phyloP scores from a whole-genome alignment of 148 eudicot genomes.

The Rhododendron kiyosumense region DNA sequence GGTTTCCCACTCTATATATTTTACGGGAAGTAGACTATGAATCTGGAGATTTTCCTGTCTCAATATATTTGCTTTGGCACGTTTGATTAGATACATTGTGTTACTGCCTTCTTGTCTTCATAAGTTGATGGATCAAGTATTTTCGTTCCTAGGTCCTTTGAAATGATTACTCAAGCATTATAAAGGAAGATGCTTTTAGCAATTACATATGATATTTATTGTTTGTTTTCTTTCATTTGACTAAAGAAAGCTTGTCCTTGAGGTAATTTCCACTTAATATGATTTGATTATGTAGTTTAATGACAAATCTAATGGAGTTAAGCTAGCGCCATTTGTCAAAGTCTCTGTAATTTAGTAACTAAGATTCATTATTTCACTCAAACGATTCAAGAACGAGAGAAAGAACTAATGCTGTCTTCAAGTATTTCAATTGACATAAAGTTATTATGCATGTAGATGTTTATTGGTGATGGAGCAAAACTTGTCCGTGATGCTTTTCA shows the following conservation, averaged over 20 bases:
- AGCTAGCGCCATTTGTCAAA: neutral
- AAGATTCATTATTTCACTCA: neutral
- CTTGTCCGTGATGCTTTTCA: constrained; percentile 98
- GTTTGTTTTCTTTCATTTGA: neutral
- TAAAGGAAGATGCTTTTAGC: neutral
- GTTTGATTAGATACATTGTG: neutral
- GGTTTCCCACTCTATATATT: neutral
- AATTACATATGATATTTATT: neutral
- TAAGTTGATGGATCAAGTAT: constrained; percentile 5
- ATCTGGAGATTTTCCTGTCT: neutral
- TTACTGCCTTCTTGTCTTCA: neutral
- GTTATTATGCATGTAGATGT: constrained; percentile 51
- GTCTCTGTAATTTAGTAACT: neutral
- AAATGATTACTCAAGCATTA: neutral
- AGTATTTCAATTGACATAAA: too few species aligned
- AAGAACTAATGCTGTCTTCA: too few species aligned
- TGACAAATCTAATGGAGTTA: neutral
- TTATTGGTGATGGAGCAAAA: constrained; percentile 97
- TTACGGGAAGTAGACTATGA: too few species aligned
- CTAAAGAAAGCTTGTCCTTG: neutral
- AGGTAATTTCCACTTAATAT: neutral
- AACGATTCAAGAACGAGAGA: too few species aligned
- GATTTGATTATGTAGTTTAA: neutral
- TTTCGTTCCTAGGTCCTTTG: neutral
- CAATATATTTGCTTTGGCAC: neutral